Conservation (phyloP, 495 filamentous ascomycete genomes). For the Daldinia vernicosa region DNA sequence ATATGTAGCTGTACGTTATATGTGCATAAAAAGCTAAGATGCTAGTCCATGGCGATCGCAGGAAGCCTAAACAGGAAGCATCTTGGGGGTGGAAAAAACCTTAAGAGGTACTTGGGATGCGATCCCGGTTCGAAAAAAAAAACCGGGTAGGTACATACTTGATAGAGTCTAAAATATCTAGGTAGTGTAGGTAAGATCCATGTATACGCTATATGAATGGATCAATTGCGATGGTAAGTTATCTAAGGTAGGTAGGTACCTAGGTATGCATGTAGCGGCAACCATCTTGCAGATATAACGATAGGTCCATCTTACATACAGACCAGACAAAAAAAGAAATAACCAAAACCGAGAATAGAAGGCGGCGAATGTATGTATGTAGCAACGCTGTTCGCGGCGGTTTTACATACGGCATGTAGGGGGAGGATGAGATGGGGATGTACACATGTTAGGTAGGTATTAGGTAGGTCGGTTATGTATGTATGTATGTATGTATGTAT, state of each 20-base stretch:
- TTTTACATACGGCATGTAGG: background rate
- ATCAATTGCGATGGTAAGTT: background rate
- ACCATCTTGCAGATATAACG: background rate
- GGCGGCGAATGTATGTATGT: constrained; percentile 1
- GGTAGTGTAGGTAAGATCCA: background rate
- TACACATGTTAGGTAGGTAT: constrained; percentile 5
- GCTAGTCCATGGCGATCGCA: background rate
- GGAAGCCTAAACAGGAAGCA: constrained; percentile 3
- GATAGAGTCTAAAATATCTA: background rate
- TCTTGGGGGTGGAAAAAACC: background rate
- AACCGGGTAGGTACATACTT: background rate
- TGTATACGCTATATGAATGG: no score
- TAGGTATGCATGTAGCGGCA: no score
- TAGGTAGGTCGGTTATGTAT: no score
- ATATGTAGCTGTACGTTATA: background rate
- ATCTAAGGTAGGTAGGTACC: background rate
- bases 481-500: no score
- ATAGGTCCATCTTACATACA: background rate
- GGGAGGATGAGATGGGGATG: background rate
- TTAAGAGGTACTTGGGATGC: background rate
- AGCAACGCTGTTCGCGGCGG: background rate
- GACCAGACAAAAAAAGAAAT: background rate
- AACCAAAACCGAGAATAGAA: constrained; percentile 15
- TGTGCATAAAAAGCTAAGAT: constrained; percentile 4
- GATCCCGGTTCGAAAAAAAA: background rate